These are phyloP conservation scores for Trichoderma koningii DNA, from an alignment of 2,329 filamentous ascomycete genomes.

Conservation along the genomic window DNA sequence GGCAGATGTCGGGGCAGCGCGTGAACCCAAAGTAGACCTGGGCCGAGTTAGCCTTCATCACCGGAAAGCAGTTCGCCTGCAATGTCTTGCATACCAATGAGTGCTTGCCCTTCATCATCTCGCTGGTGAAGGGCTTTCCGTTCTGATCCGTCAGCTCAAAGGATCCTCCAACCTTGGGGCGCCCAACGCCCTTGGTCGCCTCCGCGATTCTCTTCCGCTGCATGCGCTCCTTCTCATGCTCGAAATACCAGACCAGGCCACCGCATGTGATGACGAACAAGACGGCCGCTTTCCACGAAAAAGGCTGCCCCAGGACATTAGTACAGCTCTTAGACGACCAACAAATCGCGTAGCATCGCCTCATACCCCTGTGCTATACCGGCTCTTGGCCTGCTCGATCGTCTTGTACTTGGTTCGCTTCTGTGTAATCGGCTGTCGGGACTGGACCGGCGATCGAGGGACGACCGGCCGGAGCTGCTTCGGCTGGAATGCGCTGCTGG, in stretches of 20 bases:
- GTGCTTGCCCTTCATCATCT: conserved; percentile 85
- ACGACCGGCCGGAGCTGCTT: conserved; percentile 42
- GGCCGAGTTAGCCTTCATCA: conserved; percentile 24
- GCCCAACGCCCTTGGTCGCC: conserved; percentile 87
- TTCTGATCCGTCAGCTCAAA: conserved; percentile 84
- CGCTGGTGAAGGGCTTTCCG: conserved; percentile 73
- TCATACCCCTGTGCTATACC: conserved; percentile 57
- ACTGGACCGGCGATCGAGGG: conserved; percentile 37
- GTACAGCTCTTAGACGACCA: neutral
- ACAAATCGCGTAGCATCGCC: neutral
- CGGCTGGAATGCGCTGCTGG: conserved; percentile 40
- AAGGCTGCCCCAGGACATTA: conserved; percentile 60
- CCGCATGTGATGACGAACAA: conserved; percentile 80
- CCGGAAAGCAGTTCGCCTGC: neutral
- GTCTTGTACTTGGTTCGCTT: conserved; percentile 52
- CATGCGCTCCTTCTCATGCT: conserved; percentile 88
- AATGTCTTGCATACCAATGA: conserved; percentile 59
- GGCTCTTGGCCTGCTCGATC: conserved; percentile 60
- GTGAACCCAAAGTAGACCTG: conserved; percentile 98
- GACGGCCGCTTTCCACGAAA: conserved; percentile 87
- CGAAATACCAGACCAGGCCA: conserved; percentile 86
- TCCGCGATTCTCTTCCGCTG: conserved; percentile 86
- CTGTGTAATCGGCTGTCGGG: conserved; percentile 42
- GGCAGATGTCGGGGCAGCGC: conserved; percentile 97
- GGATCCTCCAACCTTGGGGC: conserved; percentile 86